phyloP scores from a whole-genome alignment of 257 asterid genomes.

The Thymus mandschuricus region DNA sequence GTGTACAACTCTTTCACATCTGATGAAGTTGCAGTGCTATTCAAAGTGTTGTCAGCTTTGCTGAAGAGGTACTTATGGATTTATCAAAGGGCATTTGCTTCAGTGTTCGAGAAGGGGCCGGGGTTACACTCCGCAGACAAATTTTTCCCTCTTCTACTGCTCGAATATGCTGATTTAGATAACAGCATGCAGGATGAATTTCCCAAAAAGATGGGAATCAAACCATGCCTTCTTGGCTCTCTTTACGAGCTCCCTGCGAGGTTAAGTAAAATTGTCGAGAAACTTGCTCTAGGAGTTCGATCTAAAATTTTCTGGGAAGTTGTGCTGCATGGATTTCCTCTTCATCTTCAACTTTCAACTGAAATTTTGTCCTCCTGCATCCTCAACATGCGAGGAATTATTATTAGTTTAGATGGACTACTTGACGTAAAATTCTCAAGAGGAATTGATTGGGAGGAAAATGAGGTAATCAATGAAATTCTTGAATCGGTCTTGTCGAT shows the following conservation, averaged over 20 bases:
- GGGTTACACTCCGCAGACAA: constrained; percentile 45
- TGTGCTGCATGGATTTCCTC: constrained; percentile 85
- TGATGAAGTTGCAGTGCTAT: constrained; percentile 52
- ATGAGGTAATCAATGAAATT: constrained; percentile 57
- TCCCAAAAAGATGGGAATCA: constrained; percentile 57
- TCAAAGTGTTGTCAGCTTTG: constrained; percentile 69
- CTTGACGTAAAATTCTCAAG: constrained; percentile 56
- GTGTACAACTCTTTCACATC: constrained; percentile 46
- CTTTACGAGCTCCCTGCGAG: constrained; percentile 60
- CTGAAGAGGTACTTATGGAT: constrained; percentile 63
- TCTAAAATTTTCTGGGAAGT: constrained; percentile 74
- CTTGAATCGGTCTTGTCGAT: constrained; percentile 72
- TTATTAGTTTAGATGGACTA: constrained; percentile 60
- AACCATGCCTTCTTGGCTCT: constrained; percentile 53
- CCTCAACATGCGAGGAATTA: constrained; percentile 65
- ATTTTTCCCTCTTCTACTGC: constrained; percentile 66
- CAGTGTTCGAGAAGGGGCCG: constrained; percentile 48
- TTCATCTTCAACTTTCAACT: constrained; percentile 51
- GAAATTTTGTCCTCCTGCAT: constrained; percentile 81
- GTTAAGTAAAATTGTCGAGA: constrained; percentile 55
- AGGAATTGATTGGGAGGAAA: constrained; percentile 51
- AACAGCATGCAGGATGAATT: constrained; percentile 60
- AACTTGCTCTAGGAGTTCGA: constrained; percentile 61
- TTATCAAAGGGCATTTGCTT: constrained; percentile 72
- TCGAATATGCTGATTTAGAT: constrained; percentile 64